A percentile compares a stretch with the other conserved stretches of the same genome.
Conservation (phyloP, 139 green algal species). For the Diplosphaera chodatii region DNA sequence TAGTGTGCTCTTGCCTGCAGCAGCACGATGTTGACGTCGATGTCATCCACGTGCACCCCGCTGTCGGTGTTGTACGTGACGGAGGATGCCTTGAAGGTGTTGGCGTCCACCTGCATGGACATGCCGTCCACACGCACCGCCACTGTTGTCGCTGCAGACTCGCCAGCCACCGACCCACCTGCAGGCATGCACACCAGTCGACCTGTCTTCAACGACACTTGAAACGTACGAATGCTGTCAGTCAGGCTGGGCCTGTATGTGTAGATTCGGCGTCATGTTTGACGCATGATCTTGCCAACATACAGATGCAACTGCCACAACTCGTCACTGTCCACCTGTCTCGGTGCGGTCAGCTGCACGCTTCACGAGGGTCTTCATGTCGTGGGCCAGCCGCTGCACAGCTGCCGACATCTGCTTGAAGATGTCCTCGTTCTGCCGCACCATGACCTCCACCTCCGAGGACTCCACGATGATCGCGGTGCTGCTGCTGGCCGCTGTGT, state of each 20-base stretch:
- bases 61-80: background rate
- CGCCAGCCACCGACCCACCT: background rate
- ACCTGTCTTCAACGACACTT: too few species aligned
- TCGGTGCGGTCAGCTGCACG: too few species aligned
- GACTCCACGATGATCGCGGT: background rate
- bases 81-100: too few species aligned
- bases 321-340: background rate
- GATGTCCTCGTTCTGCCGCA: background rate
- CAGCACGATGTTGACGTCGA: background rate
- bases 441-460: background rate
- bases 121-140: background rate
- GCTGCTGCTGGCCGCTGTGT: background rate
- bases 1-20: background rate
- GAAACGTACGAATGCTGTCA: too few species aligned
- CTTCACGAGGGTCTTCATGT: background rate
- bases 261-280: too few species aligned
- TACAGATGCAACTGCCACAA: too few species aligned
- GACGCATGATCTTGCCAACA: too few species aligned
- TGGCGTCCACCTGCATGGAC: background rate
- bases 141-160: background rate
- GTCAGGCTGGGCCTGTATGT: too few species aligned
- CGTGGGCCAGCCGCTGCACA: background rate
- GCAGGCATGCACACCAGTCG: background rate
- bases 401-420: background rate
- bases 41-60: background rate